phyloP scores from a whole-genome alignment of 495 filamentous ascomycete genomes.

The Mycothermus thermophilus region DNA sequence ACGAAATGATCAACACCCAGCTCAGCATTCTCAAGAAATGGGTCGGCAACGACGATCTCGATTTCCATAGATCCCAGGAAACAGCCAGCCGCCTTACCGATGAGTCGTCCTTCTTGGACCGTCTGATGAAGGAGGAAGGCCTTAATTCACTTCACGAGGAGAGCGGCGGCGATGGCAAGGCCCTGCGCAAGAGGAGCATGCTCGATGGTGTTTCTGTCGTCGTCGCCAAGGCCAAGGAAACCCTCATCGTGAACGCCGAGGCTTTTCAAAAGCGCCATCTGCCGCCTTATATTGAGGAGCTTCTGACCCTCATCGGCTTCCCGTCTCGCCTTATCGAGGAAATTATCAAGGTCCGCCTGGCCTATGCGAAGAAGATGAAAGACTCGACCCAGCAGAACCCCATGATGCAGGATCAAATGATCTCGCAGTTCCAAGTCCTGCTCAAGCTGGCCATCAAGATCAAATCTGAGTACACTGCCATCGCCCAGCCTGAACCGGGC shows the following conservation, averaged over 20 bases:
- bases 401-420: slow-evolving; percentile 93
- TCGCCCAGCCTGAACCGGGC: slow-evolving; percentile 75
- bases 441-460: slow-evolving; percentile 82
- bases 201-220: slow-evolving; percentile 68
- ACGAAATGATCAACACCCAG: slow-evolving; percentile 92
- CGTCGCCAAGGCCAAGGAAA: slow-evolving; percentile 85
- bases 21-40: slow-evolving; percentile 79
- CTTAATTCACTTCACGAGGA: slow-evolving; percentile 81
- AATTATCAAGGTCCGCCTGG: slow-evolving; percentile 85
- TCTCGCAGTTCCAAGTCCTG: slow-evolving; percentile 86
- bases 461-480: slow-evolving; percentile 72
- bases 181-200: slow-evolving; percentile 54
- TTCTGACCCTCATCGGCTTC: slow-evolving; percentile 91
- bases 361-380: slow-evolving; percentile 86
- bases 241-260: slow-evolving; percentile 74
- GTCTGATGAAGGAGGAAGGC: slow-evolving; percentile 96
- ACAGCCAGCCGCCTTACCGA: slow-evolving; percentile 58
- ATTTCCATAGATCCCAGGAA: slow-evolving; percentile 57
- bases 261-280: slow-evolving; percentile 82
- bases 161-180: slow-evolving; percentile 24
- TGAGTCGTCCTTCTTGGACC: slow-evolving; percentile 83
- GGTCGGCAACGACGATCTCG: slow-evolving; percentile 91
- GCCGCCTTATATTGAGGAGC: slow-evolving; percentile 91
- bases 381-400: slow-evolving; percentile 69
- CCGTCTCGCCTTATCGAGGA: slow-evolving; percentile 91